Conservation (phyloP, 2,329 filamentous ascomycete genomes). For the Balansia obtecta region DNA sequence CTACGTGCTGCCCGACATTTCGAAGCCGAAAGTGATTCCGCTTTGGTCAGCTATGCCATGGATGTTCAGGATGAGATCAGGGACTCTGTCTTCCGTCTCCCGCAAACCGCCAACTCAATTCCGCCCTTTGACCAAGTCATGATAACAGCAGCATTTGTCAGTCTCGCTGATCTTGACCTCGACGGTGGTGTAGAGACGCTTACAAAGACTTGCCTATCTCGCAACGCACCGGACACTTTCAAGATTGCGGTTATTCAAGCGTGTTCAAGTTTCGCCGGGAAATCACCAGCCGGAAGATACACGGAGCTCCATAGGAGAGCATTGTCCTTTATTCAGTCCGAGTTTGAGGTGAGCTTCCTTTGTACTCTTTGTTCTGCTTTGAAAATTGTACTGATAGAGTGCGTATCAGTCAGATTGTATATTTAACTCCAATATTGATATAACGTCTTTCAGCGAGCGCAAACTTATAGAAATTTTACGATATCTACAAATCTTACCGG, state of each 20-base stretch:
- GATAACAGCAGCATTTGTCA: slow-evolving; percentile 55
- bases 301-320: slow-evolving; percentile 41
- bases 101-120: slow-evolving; percentile 32
- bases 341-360: not conserved
- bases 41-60: slow-evolving; percentile 53
- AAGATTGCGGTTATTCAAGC: slow-evolving; percentile 51
- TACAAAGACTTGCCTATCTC: slow-evolving; percentile 41
- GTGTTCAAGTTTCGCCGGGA: slow-evolving; percentile 48
- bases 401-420: slow-evolving; percentile 2
- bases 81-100: slow-evolving; percentile 50
- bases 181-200: slow-evolving; percentile 45
- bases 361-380: not conserved
- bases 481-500: slow-evolving; percentile 42
- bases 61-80: slow-evolving; percentile 58
- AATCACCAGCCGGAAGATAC: slow-evolving; percentile 36
- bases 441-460: slow-evolving; percentile 26
- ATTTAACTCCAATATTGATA: slow-evolving; percentile 10
- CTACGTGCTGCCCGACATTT: slow-evolving; percentile 54
- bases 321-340: slow-evolving; percentile 37
- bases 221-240: slow-evolving; percentile 44
- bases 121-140: slow-evolving; percentile 47
- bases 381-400: not conserved
- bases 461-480: slow-evolving; percentile 22
- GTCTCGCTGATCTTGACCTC: slow-evolving; percentile 48
- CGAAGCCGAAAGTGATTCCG: slow-evolving; percentile 47